Base-by-base conservation (phyloP, 192 early-diverging fungal genomes). In the Jimgerdemannia flammicorona region DNA sequence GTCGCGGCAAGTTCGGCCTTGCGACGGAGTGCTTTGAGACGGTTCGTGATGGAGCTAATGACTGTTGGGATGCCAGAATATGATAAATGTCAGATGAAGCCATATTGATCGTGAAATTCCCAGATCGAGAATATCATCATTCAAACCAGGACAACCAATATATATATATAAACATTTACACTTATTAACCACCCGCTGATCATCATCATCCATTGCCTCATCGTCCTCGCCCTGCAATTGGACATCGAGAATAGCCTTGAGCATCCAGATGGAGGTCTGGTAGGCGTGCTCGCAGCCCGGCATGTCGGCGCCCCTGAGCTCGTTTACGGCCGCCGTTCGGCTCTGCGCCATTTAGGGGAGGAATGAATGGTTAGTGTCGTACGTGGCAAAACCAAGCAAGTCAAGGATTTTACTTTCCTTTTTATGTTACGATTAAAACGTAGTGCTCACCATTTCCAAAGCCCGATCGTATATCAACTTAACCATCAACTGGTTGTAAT, bases 391-490 rank as follows among this genome's bases (percentile, higher is more conserved):
- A 85, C 84, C 3, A 70, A 80, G 67, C 40, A 29, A 69, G 0
- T 70, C 42, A 66, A 41, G 18, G 40, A 19, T 69, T 8, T 39
- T 8, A 40, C 18, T 10, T n/a, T n/a, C n/a, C n/a, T n/a, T n/a
- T n/a, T n/a, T 6, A 71, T 40, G 8, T 44, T 41, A 20, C 70
- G 19, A 42, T 41, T 7, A 68, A 68, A 41, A 68, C 18, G 9
- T 7, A 42, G 11, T 14, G n/a, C 77, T 78, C 84, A 90, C 90
- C 78, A 91, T 79, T 29, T 91, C 91, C 67, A 93, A 72, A 10
- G 93, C 90, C 67, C 88, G 84, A 74, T 93, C 92, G 81, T 93
- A 93, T 3, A 95, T 79, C 19, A 93, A 75, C 69, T 91, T 91
- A n/a, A 91, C 91, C 4, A 91, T 84, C 10, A 84, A 86, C 3